A percentile compares a stretch with the other conserved stretches of the same genome.
These are phyloP conservation scores for Nemania diffusa DNA, from an alignment of 2,329 filamentous ascomycete genomes.

Conservation along the genomic window DNA sequence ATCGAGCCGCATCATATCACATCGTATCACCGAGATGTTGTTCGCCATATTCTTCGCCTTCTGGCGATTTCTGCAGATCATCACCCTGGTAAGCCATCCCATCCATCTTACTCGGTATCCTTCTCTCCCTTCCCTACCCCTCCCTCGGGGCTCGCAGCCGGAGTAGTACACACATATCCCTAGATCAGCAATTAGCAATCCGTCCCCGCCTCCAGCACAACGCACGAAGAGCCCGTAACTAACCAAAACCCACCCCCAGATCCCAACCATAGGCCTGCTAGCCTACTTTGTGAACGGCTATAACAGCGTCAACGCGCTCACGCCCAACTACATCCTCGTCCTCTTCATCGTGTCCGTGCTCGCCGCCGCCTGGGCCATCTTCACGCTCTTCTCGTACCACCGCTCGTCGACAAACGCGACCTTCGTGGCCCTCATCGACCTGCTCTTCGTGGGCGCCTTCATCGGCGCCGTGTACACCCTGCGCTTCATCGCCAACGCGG, in stretches of 20 bases:
- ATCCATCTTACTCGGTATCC: not conserved
- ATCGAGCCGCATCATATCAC: conserved; percentile 4
- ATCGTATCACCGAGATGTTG: conserved; percentile 59
- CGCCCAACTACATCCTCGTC: conserved; percentile 71
- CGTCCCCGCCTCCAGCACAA: not conserved
- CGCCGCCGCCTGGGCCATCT: conserved; percentile 70
- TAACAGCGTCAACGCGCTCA: conserved; percentile 65
- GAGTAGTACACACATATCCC: not conserved
- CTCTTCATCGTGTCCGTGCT: conserved; percentile 75
- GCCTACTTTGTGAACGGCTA: conserved; percentile 73
- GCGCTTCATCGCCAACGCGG: conserved; percentile 66
- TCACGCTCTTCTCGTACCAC: conserved; percentile 74
- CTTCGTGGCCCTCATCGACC: conserved; percentile 70
- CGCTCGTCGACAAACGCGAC: conserved; percentile 68
- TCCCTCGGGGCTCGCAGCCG: not conserved
- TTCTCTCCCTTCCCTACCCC: conserved; percentile 12
- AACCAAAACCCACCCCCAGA: conserved; percentile 56
- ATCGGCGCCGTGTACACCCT: conserved; percentile 71
- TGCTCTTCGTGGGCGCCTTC: conserved; percentile 70
- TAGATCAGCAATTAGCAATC: not conserved
- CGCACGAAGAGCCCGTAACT: not conserved
- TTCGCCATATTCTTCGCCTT: conserved; percentile 72
- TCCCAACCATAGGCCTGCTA: conserved; percentile 73
- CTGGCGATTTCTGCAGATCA: conserved; percentile 70
- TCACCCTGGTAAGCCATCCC: conserved; percentile 66